These are phyloP conservation scores for Xerocomus nothofagi DNA, from an alignment of 1,284 basidiomycete genomes.

Conservation along the genomic window DNA sequence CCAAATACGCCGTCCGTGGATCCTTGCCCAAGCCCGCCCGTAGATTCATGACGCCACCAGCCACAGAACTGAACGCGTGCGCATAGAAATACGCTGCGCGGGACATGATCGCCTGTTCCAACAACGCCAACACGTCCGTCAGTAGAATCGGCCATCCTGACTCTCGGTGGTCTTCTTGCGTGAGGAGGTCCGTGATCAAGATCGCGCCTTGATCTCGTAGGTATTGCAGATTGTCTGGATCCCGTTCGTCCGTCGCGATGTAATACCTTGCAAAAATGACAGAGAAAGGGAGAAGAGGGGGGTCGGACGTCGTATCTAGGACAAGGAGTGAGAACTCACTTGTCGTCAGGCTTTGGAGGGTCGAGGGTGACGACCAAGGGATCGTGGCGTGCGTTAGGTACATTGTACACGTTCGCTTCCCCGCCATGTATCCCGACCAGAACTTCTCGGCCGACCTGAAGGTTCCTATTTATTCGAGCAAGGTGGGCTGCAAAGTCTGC, in stretches of 20 bases:
- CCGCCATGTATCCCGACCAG: conserved; percentile 27
- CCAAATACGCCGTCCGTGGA: conserved; percentile 38
- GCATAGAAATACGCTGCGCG: conserved; percentile 46
- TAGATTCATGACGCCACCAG: conserved; percentile 44
- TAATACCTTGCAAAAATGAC: conserved; percentile 40
- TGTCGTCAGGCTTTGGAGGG: conserved; percentile 27
- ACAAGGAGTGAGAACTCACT: conserved; percentile 14
- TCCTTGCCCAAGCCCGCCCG: conserved; percentile 41
- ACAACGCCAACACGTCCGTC: conserved; percentile 45
- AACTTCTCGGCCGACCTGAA: conserved; percentile 33
- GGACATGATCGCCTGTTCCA: conserved; percentile 45
- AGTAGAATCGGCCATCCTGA: conserved; percentile 46
- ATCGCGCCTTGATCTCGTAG: conserved; percentile 40
- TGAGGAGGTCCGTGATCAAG: conserved; percentile 44
- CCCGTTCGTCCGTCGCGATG: conserved; percentile 49
- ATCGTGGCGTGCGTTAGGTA: conserved; percentile 31
- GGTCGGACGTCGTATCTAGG: not conserved
- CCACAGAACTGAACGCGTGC: conserved; percentile 43
- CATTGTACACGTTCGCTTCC: conserved; percentile 24
- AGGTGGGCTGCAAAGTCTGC: conserved; percentile 37
- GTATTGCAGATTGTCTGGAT: conserved; percentile 35
- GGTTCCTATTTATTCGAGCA: conserved; percentile 36
- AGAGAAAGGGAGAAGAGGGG: no score
- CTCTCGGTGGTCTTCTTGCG: conserved; percentile 39
- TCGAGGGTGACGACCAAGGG: conserved; percentile 21